Evolutionary conservation across 2,329 filamentous ascomycete species (phyloP), one percentile per base, ranked within the genome.

Genomic region (Celoporthe dispersa): DNA sequence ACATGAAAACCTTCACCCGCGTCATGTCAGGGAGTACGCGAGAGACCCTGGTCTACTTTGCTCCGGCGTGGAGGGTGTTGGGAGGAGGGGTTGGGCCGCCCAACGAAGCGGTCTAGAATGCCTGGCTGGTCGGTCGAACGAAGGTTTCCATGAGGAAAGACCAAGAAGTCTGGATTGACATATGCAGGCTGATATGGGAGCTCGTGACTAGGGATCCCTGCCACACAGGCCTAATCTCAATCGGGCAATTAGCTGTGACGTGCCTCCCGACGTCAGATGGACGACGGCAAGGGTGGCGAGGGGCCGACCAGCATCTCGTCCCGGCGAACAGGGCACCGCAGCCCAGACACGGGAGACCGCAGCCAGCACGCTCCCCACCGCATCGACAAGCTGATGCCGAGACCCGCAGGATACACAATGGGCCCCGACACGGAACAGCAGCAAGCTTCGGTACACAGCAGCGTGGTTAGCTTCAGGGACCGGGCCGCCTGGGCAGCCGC

Each of bases 401-500:
- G 44, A 48, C 25, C 16, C 7, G 44, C 64, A 60, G 8, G 14
- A 51, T 51, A n/a, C n/a, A 39, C 53, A 62, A 70, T 70, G 70
- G 64, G 33, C 28, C 7, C 51, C 37, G 64, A 39, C 48, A 37
- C 44, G 48, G 39, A 70, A 28, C 16, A 53, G 16, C 41, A 31
- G 16, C 41, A 31, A 25, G 6, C 55, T 44, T 53, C 63, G 37
- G 22, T 9, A 44, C 60, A 44, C 39, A 28, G 60, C n/a, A 37
- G 37, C 19, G 51, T 71, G 28, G 28, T 71, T 44, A 63, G 48
- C 39, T 61, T 71, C 14, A 62, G 64, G 68, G 68, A 74, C 37
- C 63, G 57, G 41, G 68, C 68, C 53, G 71, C 69, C 12, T 74
- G 74, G 74, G 66, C 62, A 51, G 44, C 55, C 25, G 74, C 74